Conservation (phyloP, 1,284 basidiomycete species). For the Bjerkandera adusta region DNA sequence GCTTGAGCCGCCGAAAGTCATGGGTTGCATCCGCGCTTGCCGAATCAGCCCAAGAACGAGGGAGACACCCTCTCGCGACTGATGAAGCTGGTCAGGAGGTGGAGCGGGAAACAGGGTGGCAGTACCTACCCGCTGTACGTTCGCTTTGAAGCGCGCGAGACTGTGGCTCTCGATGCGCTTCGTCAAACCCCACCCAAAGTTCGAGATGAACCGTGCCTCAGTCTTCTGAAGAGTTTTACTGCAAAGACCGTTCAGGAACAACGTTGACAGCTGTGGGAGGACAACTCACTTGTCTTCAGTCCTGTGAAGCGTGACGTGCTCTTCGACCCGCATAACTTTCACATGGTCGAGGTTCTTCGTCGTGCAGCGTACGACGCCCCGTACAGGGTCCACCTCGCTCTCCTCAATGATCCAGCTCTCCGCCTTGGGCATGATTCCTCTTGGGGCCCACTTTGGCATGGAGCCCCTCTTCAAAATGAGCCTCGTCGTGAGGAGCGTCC, state of each 20-base stretch:
- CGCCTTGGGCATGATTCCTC: conserved; percentile 70
- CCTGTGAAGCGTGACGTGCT: conserved; percentile 65
- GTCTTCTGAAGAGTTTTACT: conserved; percentile 77
- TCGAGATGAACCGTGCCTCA: conserved; percentile 73
- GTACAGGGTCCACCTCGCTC: conserved; percentile 82
- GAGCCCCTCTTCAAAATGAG: conserved; percentile 92
- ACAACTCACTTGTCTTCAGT: conserved; percentile 58
- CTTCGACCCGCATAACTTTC: conserved; percentile 80
- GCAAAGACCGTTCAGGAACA: conserved; percentile 16
- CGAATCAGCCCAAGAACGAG: conserved; percentile 71
- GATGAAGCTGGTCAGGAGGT: conserved; percentile 20
- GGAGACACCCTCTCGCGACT: conserved; percentile 83
- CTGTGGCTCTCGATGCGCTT: conserved; percentile 79
- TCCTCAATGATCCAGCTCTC: conserved; percentile 91
- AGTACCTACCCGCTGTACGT: conserved; percentile 65
- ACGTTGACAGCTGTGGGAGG: background rate
- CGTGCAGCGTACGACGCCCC: conserved; percentile 64
- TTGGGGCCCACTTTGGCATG: conserved; percentile 88
- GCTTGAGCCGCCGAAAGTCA: conserved; percentile 50
- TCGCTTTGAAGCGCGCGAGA: conserved; percentile 71
- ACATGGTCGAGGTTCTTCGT: conserved; percentile 84
- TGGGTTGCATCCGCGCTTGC: conserved; percentile 69
- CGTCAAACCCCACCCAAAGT: conserved; percentile 81
- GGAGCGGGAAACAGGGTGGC: conserved; percentile 4
- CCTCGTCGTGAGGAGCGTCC: conserved; percentile 84